Conservation (phyloP, 2,329 filamentous ascomycete species). For the Penicillium digitatum region DNA sequence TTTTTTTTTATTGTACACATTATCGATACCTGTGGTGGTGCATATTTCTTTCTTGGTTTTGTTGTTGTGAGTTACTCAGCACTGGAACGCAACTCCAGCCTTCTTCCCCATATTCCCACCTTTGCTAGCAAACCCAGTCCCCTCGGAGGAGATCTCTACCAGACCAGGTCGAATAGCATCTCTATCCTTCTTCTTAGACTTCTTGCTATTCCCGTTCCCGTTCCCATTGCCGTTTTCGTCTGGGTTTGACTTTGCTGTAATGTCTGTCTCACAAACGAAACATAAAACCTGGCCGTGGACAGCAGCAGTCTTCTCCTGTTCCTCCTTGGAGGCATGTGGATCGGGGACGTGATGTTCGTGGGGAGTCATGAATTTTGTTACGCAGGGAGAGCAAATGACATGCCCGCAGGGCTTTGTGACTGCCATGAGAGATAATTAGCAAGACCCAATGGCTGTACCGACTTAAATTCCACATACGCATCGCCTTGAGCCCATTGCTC, state of each 20-base stretch:
- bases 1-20: conserved; percentile 11
- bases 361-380: conserved; percentile 74
- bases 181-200: conserved; percentile 39
- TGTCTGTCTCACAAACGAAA: conserved; percentile 79
- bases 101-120: conserved; percentile 79
- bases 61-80: conserved; percentile 45
- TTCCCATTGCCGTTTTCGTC: conserved; percentile 12
- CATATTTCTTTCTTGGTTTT: background rate
- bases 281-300: conserved; percentile 57
- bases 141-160: conserved; percentile 76
- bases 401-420: conserved; percentile 86
- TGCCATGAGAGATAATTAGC: conserved; percentile 19
- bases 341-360: conserved; percentile 46
- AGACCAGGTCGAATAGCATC: conserved; percentile 65
- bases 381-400: conserved; percentile 80
- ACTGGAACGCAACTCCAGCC: conserved; percentile 75
- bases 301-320: conserved; percentile 35
- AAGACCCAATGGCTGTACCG: background rate
- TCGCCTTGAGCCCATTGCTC: conserved; percentile 75
- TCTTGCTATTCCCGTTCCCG: conserved; percentile 31
- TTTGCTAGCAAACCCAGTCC: conserved; percentile 88
- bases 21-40: background rate
- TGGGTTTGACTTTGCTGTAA: conserved; percentile 50
- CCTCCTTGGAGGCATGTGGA: conserved; percentile 57
- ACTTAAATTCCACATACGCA: conserved; percentile 45